Evolutionary conservation across 495 filamentous ascomycete species (phyloP).

Genomic region (Penicillium chermesinum): DNA sequence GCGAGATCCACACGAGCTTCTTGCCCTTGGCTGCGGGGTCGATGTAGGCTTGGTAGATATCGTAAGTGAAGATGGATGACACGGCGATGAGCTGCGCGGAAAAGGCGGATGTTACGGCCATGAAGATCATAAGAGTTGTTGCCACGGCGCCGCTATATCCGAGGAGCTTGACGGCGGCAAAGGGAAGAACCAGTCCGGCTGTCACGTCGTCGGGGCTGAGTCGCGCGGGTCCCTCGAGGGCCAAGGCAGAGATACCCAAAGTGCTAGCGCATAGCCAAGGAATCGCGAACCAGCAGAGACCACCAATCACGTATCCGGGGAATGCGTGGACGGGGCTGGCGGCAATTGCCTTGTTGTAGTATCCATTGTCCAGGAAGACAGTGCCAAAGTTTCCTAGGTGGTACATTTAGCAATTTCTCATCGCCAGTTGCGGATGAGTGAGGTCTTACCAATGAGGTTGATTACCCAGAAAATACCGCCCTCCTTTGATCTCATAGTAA

Average conservation of each 20-base stretch:
- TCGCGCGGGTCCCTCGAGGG: slow-evolving; percentile 67
- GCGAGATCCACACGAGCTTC: slow-evolving; percentile 80
- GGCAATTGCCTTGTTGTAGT: slow-evolving; percentile 96
- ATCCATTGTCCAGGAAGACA: slow-evolving; percentile 75
- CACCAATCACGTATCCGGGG: slow-evolving; percentile 88
- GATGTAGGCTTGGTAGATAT: slow-evolving; percentile 69
- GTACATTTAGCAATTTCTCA: no score
- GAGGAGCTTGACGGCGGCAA: slow-evolving; percentile 82
- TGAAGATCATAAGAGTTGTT: slow-evolving; percentile 84
- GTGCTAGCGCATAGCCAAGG: slow-evolving; percentile 91
- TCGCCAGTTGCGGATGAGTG: no score
- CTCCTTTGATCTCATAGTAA: slow-evolving; percentile 84
- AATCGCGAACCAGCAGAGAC: slow-evolving; percentile 91
- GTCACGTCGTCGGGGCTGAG: slow-evolving; percentile 72
- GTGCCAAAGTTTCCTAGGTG: slow-evolving; percentile 54
- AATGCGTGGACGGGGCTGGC: slow-evolving; percentile 83
- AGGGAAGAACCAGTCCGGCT: slow-evolving; percentile 83
- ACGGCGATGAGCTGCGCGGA: slow-evolving; percentile 91
- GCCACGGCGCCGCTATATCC: slow-evolving; percentile 83
- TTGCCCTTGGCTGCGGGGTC: slow-evolving; percentile 61
- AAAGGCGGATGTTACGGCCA: slow-evolving; percentile 89
- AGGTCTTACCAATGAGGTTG: slow-evolving; percentile 77
- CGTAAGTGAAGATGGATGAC: slow-evolving; percentile 89
- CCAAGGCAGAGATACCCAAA: slow-evolving; percentile 86
- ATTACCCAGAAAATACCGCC: slow-evolving; percentile 96